Base-by-base conservation (phyloP, 2,329 filamentous ascomycete genomes). In the Pochonia chlamydosporia region DNA sequence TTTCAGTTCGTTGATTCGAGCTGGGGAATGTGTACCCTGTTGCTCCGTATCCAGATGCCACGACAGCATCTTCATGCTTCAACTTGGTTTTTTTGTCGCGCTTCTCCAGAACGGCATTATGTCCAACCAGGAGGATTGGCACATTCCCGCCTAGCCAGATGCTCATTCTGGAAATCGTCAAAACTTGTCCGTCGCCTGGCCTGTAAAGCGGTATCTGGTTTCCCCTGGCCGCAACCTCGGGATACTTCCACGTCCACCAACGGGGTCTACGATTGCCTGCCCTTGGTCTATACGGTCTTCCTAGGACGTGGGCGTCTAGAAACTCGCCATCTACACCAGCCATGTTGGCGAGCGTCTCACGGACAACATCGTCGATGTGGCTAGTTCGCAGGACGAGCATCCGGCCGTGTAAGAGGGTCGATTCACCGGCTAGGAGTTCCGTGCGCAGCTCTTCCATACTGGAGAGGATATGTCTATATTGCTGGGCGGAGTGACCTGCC, bases 211-310 rank as follows among this genome's bases (percentile, higher is more conserved):
- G 20, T 9, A 37, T 24, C 23, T 23, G 20, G 13, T 26, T 46
- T 41, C 11, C 40, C 14, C 9, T 24, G n/a, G 30, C 39, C 21
- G 18, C 28, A 5, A 40, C 37, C 37, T 40, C 37, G 28, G 52
- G 52, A 35, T 49, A 53, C 40, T 49, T 46, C 52, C 51, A 53
- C 7, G 30, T 36, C 48, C 47, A 51, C 44, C 48, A 50, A n/a
- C 46, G 18, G 18, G n/a, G 44, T 10, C 30, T 21, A 35, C 26
- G 35, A 3, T 10, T n/a, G n/a, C n/a, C 18, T 23, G 40, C 11
- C 10, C 37, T 39, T 18, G 48, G 48, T 10, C 44, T 37, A 40
- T 49, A 52, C 26, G 42, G 31, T 39, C 18, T 50, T 14, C 33
- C 28, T 11, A 21, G 26, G 3, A 24, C 35, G 41, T 51, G 43